These are phyloP conservation scores for Wickerhamiella infanticola DNA, from an alignment of 1,139 yeast genomes.

Conservation along the genomic window DNA sequence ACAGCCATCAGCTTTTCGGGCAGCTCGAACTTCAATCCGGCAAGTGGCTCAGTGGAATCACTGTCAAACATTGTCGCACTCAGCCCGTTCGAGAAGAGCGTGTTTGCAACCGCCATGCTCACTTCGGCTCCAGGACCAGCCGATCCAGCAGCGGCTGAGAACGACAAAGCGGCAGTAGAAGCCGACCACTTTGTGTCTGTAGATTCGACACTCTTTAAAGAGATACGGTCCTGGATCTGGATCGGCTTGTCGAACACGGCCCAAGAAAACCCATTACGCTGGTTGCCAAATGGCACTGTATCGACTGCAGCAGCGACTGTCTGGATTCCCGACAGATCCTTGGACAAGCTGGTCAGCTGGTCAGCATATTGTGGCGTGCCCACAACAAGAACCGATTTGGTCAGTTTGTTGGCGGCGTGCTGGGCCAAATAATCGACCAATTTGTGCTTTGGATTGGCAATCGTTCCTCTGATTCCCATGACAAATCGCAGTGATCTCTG, in stretches of 20 bases:
- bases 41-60: slow-evolving; percentile 7
- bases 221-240: slow-evolving; percentile 13
- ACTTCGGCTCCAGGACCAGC: slow-evolving; percentile 7
- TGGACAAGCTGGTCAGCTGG: slow-evolving; percentile 10
- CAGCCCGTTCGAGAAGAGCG: slow-evolving; percentile 21
- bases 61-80: slow-evolving; percentile 16
- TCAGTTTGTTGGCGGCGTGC: slow-evolving; percentile 15
- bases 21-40: slow-evolving; percentile 11
- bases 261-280: slow-evolving; percentile 20
- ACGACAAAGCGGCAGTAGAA: slow-evolving; percentile 14
- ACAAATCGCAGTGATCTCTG: neutral
- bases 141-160: slow-evolving; percentile 10
- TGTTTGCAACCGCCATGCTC: slow-evolving; percentile 22
- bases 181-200: slow-evolving; percentile 17
- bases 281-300: slow-evolving; percentile 21
- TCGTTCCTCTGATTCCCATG: slow-evolving; percentile 7
- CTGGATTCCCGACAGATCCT: slow-evolving; percentile 12
- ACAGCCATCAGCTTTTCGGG: slow-evolving; percentile 9
- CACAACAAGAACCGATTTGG: slow-evolving; percentile 12
- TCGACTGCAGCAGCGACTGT: slow-evolving; percentile 21
- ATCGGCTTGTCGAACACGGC: slow-evolving; percentile 14
- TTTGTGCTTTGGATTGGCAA: slow-evolving; percentile 13
- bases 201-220: slow-evolving; percentile 6
- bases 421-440: slow-evolving; percentile 11
- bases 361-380: slow-evolving; percentile 19